These are phyloP conservation scores for Phytopythium oedochilum DNA, from an alignment of 352 stramenopile genomes.

Conservation along the genomic window DNA sequence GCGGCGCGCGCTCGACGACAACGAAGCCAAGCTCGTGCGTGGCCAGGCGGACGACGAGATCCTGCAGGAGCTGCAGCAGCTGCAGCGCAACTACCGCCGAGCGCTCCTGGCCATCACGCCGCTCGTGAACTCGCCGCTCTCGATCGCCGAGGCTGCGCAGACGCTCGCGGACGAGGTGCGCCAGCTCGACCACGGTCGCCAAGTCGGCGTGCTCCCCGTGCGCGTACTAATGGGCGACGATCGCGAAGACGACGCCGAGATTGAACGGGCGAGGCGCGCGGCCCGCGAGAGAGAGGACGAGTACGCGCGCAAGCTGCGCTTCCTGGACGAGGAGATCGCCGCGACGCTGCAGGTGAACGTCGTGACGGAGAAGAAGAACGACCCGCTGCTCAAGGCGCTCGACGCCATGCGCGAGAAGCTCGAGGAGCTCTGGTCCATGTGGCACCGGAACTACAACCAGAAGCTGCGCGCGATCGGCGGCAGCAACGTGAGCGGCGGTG, in stretches of 20 bases:
- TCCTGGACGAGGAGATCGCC: slow-evolving; percentile 61
- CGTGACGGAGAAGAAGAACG: slow-evolving; percentile 70
- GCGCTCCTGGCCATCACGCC: slow-evolving; percentile 55
- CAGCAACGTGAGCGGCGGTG: slow-evolving; percentile 10
- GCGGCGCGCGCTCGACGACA: slow-evolving; percentile 52
- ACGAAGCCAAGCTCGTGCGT: slow-evolving; percentile 56
- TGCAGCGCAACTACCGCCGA: slow-evolving; percentile 58
- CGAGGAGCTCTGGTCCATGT: slow-evolving; percentile 54
- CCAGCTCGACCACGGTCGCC: slow-evolving; percentile 45
- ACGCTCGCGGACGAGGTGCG: slow-evolving; percentile 52
- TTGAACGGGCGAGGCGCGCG: slow-evolving; percentile 9
- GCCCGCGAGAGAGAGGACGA: slow-evolving; percentile 24
- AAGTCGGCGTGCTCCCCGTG: slow-evolving; percentile 36
- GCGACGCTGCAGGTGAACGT: slow-evolving; percentile 65
- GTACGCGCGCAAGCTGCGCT: slow-evolving; percentile 50
- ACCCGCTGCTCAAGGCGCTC: slow-evolving; percentile 65
- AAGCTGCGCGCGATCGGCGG: slow-evolving; percentile 12
- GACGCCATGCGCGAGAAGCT: slow-evolving; percentile 69
- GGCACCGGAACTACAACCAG: slow-evolving; percentile 59
- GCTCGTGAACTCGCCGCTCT: slow-evolving; percentile 50
- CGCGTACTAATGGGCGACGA: slow-evolving; percentile 12
- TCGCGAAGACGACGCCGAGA: slow-evolving; percentile 12
- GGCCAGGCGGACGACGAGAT: slow-evolving; percentile 53
- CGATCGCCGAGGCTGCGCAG: slow-evolving; percentile 54
- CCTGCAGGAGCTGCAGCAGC: slow-evolving; percentile 51